Conservation (phyloP, 805 yeast species). For the Millerago galiae region DNA sequence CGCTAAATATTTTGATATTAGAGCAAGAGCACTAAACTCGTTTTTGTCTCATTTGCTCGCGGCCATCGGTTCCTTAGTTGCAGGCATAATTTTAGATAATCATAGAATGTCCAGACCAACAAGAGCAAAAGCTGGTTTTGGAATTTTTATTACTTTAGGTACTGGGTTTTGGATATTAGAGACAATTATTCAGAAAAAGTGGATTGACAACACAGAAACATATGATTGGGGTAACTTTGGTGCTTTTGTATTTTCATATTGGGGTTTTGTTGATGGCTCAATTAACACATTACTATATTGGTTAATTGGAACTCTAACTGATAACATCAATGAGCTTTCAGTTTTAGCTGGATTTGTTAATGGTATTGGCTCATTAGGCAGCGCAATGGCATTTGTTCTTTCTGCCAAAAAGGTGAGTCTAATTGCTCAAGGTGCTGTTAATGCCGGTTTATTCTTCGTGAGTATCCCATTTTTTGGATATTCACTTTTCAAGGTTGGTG, state of each 20-base stretch:
- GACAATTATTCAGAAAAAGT: background rate
- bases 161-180: background rate
- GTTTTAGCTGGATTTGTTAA: background rate
- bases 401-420: background rate
- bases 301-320: slow-evolving; percentile 1
- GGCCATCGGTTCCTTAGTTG: background rate
- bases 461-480: background rate
- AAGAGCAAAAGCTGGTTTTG: background rate
- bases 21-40: background rate
- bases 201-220: background rate
- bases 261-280: background rate
- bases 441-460: background rate
- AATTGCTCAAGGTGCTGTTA: background rate
- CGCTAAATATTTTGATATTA: background rate
- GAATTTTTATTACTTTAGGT: background rate
- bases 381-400: slow-evolving; percentile 1
- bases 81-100: background rate
- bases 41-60: background rate
- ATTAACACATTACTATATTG: background rate
- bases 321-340: background rate
- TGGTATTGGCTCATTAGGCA: background rate
- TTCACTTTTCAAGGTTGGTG: too few species aligned
- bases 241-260: background rate
- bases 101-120: background rate
- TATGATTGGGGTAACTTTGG: slow-evolving; percentile 1